Evolutionary conservation across 2,329 filamentous ascomycete species (phyloP), one percentile per base, ranked within the genome.

Genomic region (Fusarium praegraminearum): DNA sequence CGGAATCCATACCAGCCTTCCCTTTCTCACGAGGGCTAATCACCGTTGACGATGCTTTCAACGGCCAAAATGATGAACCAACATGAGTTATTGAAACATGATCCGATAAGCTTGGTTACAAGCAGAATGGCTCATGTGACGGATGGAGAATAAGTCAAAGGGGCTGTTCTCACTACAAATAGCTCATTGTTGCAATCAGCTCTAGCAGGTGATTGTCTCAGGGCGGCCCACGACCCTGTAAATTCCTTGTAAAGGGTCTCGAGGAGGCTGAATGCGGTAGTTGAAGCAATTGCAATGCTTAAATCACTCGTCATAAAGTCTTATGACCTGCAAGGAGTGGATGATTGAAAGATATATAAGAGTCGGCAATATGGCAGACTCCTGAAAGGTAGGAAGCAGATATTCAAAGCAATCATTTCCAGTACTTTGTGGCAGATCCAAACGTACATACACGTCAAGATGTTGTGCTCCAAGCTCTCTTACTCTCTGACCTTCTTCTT

Each of bases 401-500:
- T 40, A 65, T 33, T 33, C 54, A 47, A 28, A 30, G 18, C 32
- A 61, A 30, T n/a, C 28, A 24, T 18, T 28, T 33, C 11, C n/a
- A 41, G 24, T 18, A 35, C 16, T 26, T 40, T 36, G 40, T 33
- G 32, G 13, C 16, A 28, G 20, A 41, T 40, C 36, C n/a, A 22
- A 22, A 13, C 36, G 36, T 12, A 22, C 13, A 47, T 12, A 32
- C 28, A 22, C 16, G 7, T 16, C 26, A 64, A 45, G 53, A 76
- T 76, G 74, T n/a, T 62, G 38, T 64, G 61, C 22, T 59, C 62
- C 43, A 69, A 54, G 18, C 36, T 65, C 8, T 64, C 75, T 30
- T 59, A 70, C 35, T 69, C 62, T 44, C 26, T 73, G 13, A 41
- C 67, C 59, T 51, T 75, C 32, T 69, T 71, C 38, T 45, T 74